Evolutionary conservation across 441 rosid genomes (phyloP), one percentile per base, ranked within the genome.

Genomic region (Melastoma candidum): DNA sequence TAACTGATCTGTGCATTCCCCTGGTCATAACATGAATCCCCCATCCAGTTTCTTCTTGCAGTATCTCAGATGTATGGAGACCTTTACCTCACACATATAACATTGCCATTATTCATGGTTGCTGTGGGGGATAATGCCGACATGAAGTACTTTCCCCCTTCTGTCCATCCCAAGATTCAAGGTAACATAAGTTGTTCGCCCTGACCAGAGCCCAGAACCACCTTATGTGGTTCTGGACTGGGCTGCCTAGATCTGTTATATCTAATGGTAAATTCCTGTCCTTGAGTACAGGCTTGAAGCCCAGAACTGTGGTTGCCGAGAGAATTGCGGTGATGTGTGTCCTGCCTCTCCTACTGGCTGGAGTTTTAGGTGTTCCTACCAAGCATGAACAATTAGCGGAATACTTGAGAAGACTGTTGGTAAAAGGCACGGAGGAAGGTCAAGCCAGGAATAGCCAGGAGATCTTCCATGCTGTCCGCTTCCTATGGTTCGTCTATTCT

Each of bases 341-440:
- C 65, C 75, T 88, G 68, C 98, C 97, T 36, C 87, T 88, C 63
- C 83, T 92, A 44, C 71, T 92, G 68, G 89, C 98, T 2, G 98
- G 98, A 63, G 81, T 88, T 76, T 84, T 92, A 67, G 98, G 97
- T 74, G 75, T 82, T 67, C 81, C 92, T 49, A 75, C 79, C 77
- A 85, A 82, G 73, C 79, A 51, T 8, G 86, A 84, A 47, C 76
- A 81, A 44, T 69, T 92, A 64, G 67, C 81, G 56, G 77, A 74
- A 69, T 85, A 76, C 77, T 79, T 92, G 63, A 81, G 95, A 68
- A 84, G 82, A 63, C 79, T 85, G 53, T 76, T 92, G 70, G 80
- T 84, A 45, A 83, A 82, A 50, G 73, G 68, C 44, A 54, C 73
- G 51, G 47, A 54, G 46, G 95, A 84, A 71, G 76, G 65, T 68